Percentiles rank a stretch among this genome's conserved stretches.
These are phyloP conservation scores for Penicillium vulpinum DNA, from an alignment of 2,329 filamentous ascomycete genomes.

Conservation along the genomic window DNA sequence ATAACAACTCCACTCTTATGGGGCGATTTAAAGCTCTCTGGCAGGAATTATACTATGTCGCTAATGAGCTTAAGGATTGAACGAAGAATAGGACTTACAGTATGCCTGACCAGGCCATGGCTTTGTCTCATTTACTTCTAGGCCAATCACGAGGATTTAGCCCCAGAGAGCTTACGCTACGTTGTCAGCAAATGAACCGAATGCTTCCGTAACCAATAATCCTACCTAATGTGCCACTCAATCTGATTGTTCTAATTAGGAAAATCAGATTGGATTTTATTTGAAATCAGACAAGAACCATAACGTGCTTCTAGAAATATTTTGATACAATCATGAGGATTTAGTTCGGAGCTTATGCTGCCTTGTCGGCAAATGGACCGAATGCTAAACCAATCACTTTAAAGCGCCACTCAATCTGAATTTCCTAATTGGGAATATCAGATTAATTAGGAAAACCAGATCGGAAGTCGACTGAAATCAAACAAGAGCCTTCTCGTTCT, in stretches of 20 bases:
- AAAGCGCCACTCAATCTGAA: neutral
- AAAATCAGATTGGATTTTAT: neutral
- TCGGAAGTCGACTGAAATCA: neutral
- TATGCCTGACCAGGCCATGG: neutral
- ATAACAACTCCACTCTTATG: neutral
- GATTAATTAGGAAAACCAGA: neutral
- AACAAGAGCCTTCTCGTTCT: neutral
- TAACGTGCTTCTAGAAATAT: neutral
- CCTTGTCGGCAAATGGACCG: neutral
- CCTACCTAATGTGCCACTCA: neutral
- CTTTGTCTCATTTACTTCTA: neutral
- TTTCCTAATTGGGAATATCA: conserved; percentile 5
- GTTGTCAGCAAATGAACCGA: neutral
- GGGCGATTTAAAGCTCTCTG: neutral
- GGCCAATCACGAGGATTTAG: too few relatives aligned
- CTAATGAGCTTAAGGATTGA: neutral
- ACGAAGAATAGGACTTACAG: neutral
- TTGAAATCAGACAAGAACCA: neutral
- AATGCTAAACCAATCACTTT: neutral
- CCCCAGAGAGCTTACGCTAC: neutral
- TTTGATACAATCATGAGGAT: neutral
- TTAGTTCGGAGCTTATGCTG: neutral
- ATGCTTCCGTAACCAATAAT: neutral
- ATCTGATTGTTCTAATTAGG: conserved; percentile 4
- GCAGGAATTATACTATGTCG: neutral